phyloP scores from a whole-genome alignment of 1,284 basidiomycete species.

The Filobasidium uniguttulatum region DNA sequence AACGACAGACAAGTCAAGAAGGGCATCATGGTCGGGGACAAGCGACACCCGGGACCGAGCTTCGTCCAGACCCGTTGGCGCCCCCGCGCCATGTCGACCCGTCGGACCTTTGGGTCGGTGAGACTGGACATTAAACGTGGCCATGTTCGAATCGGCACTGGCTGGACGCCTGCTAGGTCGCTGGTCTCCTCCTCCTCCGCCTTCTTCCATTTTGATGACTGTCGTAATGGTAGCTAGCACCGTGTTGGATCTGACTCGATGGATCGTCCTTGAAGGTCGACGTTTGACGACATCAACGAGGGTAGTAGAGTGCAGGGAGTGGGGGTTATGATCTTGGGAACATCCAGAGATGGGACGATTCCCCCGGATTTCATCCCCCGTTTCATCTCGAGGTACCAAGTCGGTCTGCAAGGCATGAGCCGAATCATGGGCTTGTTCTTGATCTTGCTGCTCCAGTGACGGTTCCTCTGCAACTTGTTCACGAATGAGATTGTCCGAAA shows the following conservation, averaged over 20 bases:
- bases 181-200: too few species aligned
- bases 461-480: not conserved
- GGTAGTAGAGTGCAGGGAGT: too few species aligned
- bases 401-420: too few species aligned
- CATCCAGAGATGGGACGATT: too few species aligned
- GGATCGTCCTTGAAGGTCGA: constrained; percentile 3
- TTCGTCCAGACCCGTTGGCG: not conserved
- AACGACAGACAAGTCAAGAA: not conserved
- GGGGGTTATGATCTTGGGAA: too few species aligned
- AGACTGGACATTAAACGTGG: not conserved
- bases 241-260: constrained; percentile 1
- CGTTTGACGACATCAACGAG: too few species aligned
- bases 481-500: not conserved
- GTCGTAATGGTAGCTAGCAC: constrained; percentile 10
- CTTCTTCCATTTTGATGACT: constrained; percentile 5
- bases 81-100: too few species aligned
- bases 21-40: not conserved
- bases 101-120: not conserved
- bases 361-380: too few species aligned
- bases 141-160: not conserved
- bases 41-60: constrained; percentile 2
- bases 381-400: too few species aligned
- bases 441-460: too few species aligned
- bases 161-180: not conserved
- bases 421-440: too few species aligned